phyloP scores from a whole-genome alignment of 192 early-diverging fungal species.

The Podila horticola region DNA sequence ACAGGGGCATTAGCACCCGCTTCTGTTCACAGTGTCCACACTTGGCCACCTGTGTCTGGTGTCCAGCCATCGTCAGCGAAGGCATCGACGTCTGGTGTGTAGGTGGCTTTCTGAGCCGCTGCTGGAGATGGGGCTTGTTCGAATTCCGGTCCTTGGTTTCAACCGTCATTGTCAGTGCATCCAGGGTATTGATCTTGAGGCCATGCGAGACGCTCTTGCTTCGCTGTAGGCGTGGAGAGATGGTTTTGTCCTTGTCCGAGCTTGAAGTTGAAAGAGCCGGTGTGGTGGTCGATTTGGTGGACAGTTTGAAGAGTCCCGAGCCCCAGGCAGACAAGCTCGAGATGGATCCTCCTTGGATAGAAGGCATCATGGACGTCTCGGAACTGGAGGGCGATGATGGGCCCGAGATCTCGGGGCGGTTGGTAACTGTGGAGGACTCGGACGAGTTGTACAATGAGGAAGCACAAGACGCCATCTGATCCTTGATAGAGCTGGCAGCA shows the following conservation, averaged over 20 bases:
- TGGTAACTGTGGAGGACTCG: neutral
- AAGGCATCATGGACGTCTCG: neutral
- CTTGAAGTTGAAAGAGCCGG: neutral
- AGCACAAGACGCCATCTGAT: too few relatives aligned
- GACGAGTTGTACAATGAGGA: too few relatives aligned
- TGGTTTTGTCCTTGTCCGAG: neutral
- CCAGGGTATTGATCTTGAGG: slow-evolving; percentile 11
- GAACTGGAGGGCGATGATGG: slow-evolving; percentile 25
- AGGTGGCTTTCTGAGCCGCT: neutral
- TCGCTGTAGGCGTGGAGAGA: slow-evolving; percentile 1
- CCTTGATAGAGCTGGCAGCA: too few relatives aligned
- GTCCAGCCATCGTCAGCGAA: slow-evolving; percentile 29
- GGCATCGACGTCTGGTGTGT: neutral
- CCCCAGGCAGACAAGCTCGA: slow-evolving; percentile 21
- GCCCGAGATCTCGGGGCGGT: slow-evolving; percentile 22
- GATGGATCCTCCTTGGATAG: slow-evolving; percentile 8
- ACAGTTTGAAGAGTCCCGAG: slow-evolving; percentile 28
- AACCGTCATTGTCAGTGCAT: neutral
- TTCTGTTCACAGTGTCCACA: slow-evolving; percentile 36
- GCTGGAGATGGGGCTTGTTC: slow-evolving; percentile 1
- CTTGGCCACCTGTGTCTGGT: slow-evolving; percentile 23
- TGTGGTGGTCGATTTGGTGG: neutral
- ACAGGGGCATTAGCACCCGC: slow-evolving; percentile 36
- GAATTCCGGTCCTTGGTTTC: slow-evolving; percentile 4
- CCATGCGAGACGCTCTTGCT: slow-evolving; percentile 15